Evolutionary conservation across 2,329 filamentous ascomycete species (phyloP), one percentile per base, ranked within the genome.

Genomic region (Trichoderma aggressivum): DNA sequence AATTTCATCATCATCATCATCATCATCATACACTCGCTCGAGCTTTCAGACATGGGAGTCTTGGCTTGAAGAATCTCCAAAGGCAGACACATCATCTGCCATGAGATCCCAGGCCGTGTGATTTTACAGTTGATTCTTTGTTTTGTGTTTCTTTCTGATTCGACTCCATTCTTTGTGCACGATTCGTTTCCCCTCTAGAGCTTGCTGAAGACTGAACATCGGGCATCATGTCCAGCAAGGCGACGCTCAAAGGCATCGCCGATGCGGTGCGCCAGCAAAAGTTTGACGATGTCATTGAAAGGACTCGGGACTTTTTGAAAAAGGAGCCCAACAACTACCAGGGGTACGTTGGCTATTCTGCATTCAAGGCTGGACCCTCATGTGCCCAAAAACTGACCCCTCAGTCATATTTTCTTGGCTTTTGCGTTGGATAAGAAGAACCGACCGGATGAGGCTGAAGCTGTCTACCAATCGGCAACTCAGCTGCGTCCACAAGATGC

Each of bases 261-360:
- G 87, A 92, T 74, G 90, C 91, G 60, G 87, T 97, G 75, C 92
- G 93, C 78, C 87, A 90, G 72, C 88, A 92, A 76, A 91, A 96
- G 77, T 97, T 91, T 84, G 91, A 92, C 72, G 90, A 92, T 77
- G 94, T 92, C 56, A 86, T 91, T 64, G 83, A 87, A 34, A 89
- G 94, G 78, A 90, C 93, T 5, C 86, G 89, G 72, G 86, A 88
- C 32, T 84, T 97, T 47, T 83, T 97, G 61, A 85, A 90, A 67
- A 87, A 88, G 74, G 94, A 98, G 73, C 83, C 90, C 2, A 88
- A 90, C 73, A 97, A 91, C 80, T 96, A 97, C 81, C 93, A 95
- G 80, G 94, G 90, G 88, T 93, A 84, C 73, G 39, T 34, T 53
- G 43, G 60, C 10, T 18, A 24, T 59, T 28, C 32, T 66, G 24